Evolutionary conservation across 2,329 filamentous ascomycete species (phyloP).

Genomic region (Ophiostoma ips): DNA sequence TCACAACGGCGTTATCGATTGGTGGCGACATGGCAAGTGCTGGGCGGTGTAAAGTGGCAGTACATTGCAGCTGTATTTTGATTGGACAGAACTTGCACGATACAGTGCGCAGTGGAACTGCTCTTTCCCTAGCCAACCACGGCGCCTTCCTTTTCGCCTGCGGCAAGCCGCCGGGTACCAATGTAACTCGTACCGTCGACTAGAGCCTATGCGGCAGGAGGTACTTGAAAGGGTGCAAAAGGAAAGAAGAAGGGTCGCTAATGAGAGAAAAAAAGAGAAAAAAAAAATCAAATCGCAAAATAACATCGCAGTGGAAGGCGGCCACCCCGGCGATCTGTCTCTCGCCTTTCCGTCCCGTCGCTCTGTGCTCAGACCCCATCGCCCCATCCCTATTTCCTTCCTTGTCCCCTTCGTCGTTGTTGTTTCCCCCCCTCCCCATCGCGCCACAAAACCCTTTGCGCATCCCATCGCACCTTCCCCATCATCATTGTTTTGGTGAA

Average conservation of each 20-base stretch:
- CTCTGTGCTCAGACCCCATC: neutral
- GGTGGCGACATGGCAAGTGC: neutral
- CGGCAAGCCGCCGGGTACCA: neutral
- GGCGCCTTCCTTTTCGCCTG: neutral
- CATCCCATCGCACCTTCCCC: neutral
- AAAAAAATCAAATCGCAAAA: slow-evolving; percentile 5
- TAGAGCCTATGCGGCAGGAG: neutral
- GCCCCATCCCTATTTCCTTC: neutral
- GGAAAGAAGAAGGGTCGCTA: too few species aligned
- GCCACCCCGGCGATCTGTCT: neutral
- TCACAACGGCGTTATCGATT: neutral
- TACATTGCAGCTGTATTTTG: neutral
- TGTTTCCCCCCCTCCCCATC: too few species aligned
- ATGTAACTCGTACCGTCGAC: neutral
- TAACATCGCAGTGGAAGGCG: slow-evolving; percentile 2
- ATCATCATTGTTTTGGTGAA: neutral
- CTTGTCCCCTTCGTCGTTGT: neutral
- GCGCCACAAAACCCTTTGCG: neutral
- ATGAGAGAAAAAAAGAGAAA: neutral
- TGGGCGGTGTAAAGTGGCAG: slow-evolving; percentile 1
- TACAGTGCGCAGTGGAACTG: slow-evolving; percentile 1
- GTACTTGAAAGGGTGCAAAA: neutral
- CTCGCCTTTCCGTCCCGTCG: too few species aligned
- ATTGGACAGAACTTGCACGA: neutral
- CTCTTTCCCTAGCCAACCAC: neutral